Evolutionary conservation across 2,329 filamentous ascomycete genomes (phyloP).

Genomic region (Emmonsiellopsis sp.): DNA sequence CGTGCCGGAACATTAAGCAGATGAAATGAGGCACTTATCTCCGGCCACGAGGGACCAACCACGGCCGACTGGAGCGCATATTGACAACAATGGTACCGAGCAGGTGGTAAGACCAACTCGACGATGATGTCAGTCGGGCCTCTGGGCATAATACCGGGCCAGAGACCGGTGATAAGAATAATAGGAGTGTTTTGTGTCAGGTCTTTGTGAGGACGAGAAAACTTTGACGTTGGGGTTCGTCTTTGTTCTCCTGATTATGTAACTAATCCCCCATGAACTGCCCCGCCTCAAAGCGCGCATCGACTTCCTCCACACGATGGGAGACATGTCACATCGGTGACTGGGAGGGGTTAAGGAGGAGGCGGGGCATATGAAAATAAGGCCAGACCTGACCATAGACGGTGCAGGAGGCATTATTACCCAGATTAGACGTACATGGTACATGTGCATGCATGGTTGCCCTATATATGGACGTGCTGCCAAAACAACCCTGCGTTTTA

Average conservation of each 20-base stretch:
- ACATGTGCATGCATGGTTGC: too few species aligned
- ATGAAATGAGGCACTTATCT: not conserved
- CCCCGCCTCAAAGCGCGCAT: too few species aligned
- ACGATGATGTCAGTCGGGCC: not conserved
- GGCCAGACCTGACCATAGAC: too few species aligned
- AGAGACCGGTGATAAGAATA: not conserved
- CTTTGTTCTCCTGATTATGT: slow-evolving; percentile 1
- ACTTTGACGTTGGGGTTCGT: not conserved
- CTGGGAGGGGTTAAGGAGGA: too few species aligned
- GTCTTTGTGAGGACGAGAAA: not conserved
- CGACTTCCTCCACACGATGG: too few species aligned
- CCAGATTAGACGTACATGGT: too few species aligned
- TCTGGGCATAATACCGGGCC: not conserved
- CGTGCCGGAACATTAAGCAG: not conserved
- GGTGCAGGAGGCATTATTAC: too few species aligned
- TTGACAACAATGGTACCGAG: slow-evolving; percentile 1
- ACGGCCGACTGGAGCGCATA: not conserved
- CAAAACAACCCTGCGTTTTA: too few species aligned
- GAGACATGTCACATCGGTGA: too few species aligned
- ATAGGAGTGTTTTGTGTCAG: not conserved
- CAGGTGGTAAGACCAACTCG: not conserved
- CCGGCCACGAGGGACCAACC: not conserved
- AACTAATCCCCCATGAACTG: not conserved
- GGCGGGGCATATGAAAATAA: too few species aligned
- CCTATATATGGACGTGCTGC: too few species aligned